Base-by-base conservation (phyloP, 306 rosid genomes). In the Potentilla sterilis region DNA sequence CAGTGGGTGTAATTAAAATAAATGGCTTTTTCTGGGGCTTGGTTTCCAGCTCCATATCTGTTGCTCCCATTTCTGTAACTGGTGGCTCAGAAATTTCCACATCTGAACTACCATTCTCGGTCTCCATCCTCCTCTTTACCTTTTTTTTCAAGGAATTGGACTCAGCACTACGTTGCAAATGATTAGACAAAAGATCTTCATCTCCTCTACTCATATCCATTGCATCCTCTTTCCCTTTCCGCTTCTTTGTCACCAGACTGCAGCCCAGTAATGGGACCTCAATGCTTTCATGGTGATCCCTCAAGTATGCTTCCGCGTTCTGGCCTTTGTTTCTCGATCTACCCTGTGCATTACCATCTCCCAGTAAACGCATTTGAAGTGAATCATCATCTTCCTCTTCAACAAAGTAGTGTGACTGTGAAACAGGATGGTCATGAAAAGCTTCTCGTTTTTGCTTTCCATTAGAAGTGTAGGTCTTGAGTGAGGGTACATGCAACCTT, bases 1-100 rank as follows among this genome's bases (percentile, higher is more conserved):
- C 94, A 22, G 98, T 92, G 5, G 99, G 99, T 18, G 92, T 96
- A 79, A 96, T 96, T 81, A 87, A 80, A 80, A 85, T 87, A 83
- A 86, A 96, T 22, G 93, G 44, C 79, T 86, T 92, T 78, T 89
- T 96, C 88, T 87, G 99, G 28, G 97, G 93, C 81, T 91, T 92
- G 65, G 78, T 85, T 77, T 96, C 99, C 24, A 72, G 89, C 85
- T 96, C 97, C 80, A 83, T 75, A 42, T 89, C 97, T 55, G 86
- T 84, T 28, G 86, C 72, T 67, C 75, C 89, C 75, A 57, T 70
- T 82, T 91, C 92, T 61, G 72, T 22, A 79, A 81, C 79, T 73
- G 71, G 92, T 65, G 52, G 85, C 74, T 83, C 94, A 79, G 90
- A 79, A 81, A 78, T 80, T 86, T 85, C 96, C 77, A 89, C 78